Evolutionary conservation across 768 basidiomycete species (phyloP).

Genomic region (Pleurotus pulmonarius): DNA sequence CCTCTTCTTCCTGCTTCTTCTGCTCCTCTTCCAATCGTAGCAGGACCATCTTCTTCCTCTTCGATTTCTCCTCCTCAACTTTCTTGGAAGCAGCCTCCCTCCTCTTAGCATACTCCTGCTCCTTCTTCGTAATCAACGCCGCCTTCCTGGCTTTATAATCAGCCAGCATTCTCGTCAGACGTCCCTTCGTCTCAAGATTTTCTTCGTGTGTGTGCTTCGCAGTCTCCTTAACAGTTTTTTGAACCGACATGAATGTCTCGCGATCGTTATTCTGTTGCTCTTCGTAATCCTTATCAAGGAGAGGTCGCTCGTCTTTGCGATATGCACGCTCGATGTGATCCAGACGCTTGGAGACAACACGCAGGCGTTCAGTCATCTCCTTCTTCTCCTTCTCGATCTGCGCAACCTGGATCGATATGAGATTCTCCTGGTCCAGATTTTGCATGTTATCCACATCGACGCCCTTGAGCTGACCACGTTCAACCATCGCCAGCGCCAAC

Average conservation of each 20-base stretch:
- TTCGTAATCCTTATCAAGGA: slow-evolving; percentile 84
- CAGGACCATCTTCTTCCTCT: slow-evolving; percentile 53
- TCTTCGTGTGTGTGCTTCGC: slow-evolving; percentile 56
- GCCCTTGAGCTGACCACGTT: slow-evolving; percentile 67
- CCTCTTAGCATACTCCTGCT: slow-evolving; percentile 62
- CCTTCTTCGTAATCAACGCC: slow-evolving; percentile 51
- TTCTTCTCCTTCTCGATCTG: slow-evolving; percentile 97
- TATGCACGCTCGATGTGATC: slow-evolving; percentile 95
- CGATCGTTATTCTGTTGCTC: slow-evolving; percentile 78
- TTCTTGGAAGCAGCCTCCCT: slow-evolving; percentile 57
- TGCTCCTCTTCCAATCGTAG: slow-evolving; percentile 60
- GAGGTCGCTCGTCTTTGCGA: slow-evolving; percentile 87
- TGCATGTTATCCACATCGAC: slow-evolving; percentile 69
- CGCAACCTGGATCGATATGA: slow-evolving; percentile 88
- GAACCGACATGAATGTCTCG: slow-evolving; percentile 59
- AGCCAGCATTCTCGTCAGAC: slow-evolving; percentile 66
- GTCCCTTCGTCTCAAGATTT: slow-evolving; percentile 69
- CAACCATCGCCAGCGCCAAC: slow-evolving; percentile 79
- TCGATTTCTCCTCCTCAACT: slow-evolving; percentile 83
- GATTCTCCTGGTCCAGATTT: slow-evolving; percentile 77
- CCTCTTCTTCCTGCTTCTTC: slow-evolving; percentile 36
- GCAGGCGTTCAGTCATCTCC: slow-evolving; percentile 75
- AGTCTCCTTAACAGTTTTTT: slow-evolving; percentile 52
- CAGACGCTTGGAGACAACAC: slow-evolving; percentile 82
- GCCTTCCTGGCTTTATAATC: slow-evolving; percentile 61